A percentile compares a stretch with the other conserved stretches of the same genome.
Evolutionary conservation across 306 rosid species (phyloP).

Genomic region (Dicorynia guianensis): DNA sequence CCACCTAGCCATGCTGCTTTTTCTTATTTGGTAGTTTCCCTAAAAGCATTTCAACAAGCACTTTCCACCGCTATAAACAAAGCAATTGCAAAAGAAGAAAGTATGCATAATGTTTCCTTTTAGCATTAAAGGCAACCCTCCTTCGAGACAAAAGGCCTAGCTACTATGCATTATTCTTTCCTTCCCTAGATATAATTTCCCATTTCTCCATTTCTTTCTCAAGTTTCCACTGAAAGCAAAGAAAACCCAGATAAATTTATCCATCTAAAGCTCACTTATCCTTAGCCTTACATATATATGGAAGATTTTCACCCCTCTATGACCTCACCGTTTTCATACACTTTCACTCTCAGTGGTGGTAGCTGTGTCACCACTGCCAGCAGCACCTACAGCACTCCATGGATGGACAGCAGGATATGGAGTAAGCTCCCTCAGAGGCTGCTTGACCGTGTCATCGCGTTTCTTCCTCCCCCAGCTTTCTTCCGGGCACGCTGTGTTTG

Average conservation of each 20-base stretch:
- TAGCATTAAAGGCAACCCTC: conserved; percentile 33
- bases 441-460: conserved; percentile 77
- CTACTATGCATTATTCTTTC: not conserved
- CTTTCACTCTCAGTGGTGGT: conserved; percentile 47
- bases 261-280: not conserved
- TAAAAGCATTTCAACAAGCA: conserved; percentile 23
- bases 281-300: conserved; percentile 39
- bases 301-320: conserved; percentile 69
- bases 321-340: conserved; percentile 68
- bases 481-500: conserved; percentile 86
- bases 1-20: conserved; percentile 24
- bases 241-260: not conserved
- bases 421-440: conserved; percentile 79
- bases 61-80: conserved; percentile 22
- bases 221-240: conserved; percentile 24
- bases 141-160: conserved; percentile 28
- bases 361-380: conserved; percentile 21
- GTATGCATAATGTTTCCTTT: conserved; percentile 29
- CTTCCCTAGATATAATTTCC: conserved; percentile 19
- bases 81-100: conserved; percentile 35
- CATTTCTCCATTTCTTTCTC: conserved; percentile 15
- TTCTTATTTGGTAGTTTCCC: conserved; percentile 43
- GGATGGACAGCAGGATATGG: conserved; percentile 93
- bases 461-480: conserved; percentile 90
- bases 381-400: conserved; percentile 41